Evolutionary conservation across 2,329 filamentous ascomycete genomes (phyloP), one percentile per base, ranked within the genome.

Genomic region (Nothomitra cinnamomea): DNA sequence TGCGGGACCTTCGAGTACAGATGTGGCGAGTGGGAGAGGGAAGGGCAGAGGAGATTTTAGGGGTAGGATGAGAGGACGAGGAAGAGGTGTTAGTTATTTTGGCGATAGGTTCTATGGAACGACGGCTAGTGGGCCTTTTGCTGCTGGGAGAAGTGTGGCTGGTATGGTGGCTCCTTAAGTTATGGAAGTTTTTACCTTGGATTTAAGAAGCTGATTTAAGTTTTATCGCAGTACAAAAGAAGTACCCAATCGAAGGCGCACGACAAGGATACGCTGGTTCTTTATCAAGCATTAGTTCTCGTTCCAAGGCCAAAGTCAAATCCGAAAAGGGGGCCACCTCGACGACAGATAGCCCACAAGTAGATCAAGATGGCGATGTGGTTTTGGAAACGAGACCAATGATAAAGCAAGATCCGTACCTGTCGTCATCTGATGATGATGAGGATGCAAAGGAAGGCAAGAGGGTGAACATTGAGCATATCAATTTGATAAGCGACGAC

Each of bases 381-480:
- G 41, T 58, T 35, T 59, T 61, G 41, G 52, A 45, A 43, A 2
- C 24, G n/a, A 24, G 10, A 35, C 45, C 24, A 8, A 5, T 28
- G 8, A 49, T 68, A 54, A 69, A 67, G 6, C 56, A 57, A 7
- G 47, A 53, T 60, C 66, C 54, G 67, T 67, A 70, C 53, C 66
- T 70, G 5, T 71, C 70, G 10, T 72, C 71, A 35, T 73, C 74
- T 49, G 74, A 77, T 22, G 71, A 77, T 22, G 71, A 73, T 36
- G 67, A 71, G 53, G 75, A 74, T 50, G 65, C 64, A 28, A 67
- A 70, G 42, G 64, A 67, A 22, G 70, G 66, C 22, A 67, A 69
- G 41, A 68, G 73, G 52, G 66, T 73, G 53, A 72, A 77, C 57
- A 76, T 82, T 54, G 78, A 82, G 57, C 64, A 70, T n/a, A 74